Evolutionary conservation across 2,329 filamentous ascomycete genomes (phyloP).

Genomic region (Fusarium heterosporum): DNA sequence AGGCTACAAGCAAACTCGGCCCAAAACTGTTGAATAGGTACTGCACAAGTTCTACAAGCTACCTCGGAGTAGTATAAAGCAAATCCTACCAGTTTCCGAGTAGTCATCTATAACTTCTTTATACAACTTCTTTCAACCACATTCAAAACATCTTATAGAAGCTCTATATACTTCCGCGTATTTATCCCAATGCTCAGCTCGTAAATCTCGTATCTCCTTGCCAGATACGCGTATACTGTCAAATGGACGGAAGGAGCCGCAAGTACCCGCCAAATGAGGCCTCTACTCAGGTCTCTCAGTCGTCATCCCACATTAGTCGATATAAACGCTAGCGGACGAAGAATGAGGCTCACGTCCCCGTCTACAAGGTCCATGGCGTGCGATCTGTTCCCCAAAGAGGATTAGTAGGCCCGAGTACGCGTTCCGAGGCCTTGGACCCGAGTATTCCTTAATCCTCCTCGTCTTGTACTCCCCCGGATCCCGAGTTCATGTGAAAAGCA

Average conservation of each 20-base stretch:
- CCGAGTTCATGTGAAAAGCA: constrained; percentile 18
- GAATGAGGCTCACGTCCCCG: background rate
- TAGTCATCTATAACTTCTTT: background rate
- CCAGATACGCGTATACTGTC: background rate
- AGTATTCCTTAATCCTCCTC: constrained; percentile 39
- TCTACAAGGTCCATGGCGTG: background rate
- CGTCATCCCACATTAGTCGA: constrained; percentile 3
- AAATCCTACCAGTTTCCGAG: background rate
- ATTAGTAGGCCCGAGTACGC: constrained; percentile 43
- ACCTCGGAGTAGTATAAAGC: background rate
- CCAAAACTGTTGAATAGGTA: background rate
- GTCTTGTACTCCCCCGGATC: constrained; percentile 9
- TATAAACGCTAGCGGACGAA: background rate
- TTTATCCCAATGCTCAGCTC: background rate
- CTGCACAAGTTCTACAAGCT: background rate
- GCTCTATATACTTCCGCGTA: background rate
- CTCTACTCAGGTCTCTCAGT: background rate
- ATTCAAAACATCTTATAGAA: background rate
- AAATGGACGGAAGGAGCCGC: background rate
- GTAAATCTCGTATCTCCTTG: background rate
- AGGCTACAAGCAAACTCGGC: too few species aligned
- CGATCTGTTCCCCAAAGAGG: background rate
- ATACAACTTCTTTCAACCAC: background rate
- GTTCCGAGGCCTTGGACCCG: constrained; percentile 30
- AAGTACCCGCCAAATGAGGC: constrained; percentile 1